A percentile compares a stretch with the other conserved stretches of the same genome.
Conservation (phyloP, 2,329 filamentous ascomycete genomes). For the Colletotrichum horii region DNA sequence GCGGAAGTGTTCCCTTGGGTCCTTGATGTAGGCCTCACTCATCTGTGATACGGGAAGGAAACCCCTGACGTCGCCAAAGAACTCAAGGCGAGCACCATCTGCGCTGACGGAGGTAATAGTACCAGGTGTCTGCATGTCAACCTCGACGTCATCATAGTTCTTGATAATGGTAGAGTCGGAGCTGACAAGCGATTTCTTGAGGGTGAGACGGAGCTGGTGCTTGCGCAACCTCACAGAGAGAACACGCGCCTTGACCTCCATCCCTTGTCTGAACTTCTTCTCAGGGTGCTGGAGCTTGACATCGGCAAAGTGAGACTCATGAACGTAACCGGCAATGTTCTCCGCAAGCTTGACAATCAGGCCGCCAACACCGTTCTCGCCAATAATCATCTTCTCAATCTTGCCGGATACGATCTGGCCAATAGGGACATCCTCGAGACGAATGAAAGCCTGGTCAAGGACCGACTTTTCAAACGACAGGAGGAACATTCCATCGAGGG, state of each 20-base stretch:
- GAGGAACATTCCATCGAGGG: constrained; percentile 84
- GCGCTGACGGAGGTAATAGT: constrained; percentile 83
- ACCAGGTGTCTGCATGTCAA: constrained; percentile 81
- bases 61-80: constrained; percentile 82
- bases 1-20: constrained; percentile 88
- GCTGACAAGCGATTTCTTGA: constrained; percentile 95
- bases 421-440: constrained; percentile 87
- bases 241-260: constrained; percentile 84
- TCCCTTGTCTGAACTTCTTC: constrained; percentile 91
- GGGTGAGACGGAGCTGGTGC: constrained; percentile 81
- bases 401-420: constrained; percentile 82
- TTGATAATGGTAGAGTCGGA: constrained; percentile 83
- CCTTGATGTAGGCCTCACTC: constrained; percentile 94
- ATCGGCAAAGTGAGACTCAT: constrained; percentile 88
- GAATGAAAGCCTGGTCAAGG: constrained; percentile 85
- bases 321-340: constrained; percentile 86
- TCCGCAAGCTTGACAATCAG: constrained; percentile 85
- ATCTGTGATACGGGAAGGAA: constrained; percentile 95
- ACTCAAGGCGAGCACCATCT: constrained; percentile 87
- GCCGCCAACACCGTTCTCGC: constrained; percentile 78
- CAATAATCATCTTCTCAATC: constrained; percentile 84
- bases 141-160: constrained; percentile 73
- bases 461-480: constrained; percentile 83
- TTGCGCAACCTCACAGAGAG: constrained; percentile 79
- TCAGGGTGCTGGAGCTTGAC: constrained; percentile 88